Evolutionary conservation across 768 basidiomycete genomes (phyloP).

Genomic region (Russula sp.): DNA sequence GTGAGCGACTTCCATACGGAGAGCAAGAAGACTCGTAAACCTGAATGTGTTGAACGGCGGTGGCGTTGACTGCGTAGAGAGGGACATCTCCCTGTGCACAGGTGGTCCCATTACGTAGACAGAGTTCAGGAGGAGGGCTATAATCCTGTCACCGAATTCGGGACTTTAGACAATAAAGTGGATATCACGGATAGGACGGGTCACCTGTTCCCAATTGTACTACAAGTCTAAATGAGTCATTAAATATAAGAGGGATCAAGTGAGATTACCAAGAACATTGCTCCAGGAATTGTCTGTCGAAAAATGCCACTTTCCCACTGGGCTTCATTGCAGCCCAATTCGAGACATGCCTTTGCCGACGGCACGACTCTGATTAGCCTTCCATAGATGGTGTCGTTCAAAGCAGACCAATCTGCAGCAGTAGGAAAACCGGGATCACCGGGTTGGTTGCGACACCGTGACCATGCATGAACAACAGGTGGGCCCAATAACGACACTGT

Average conservation of each 20-base stretch:
- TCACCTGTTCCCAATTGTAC: constrained; percentile 25
- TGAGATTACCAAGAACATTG: constrained; percentile 16
- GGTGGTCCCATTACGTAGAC: background rate
- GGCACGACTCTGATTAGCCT: constrained; percentile 16
- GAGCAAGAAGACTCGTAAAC: background rate
- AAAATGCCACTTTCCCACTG: constrained; percentile 18
- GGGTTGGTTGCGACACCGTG: constrained; percentile 22
- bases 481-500: background rate
- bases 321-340: constrained; percentile 10
- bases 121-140: constrained; percentile 3
- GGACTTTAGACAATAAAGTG: background rate
- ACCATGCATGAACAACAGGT: background rate
- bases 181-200: background rate
- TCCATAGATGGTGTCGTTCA: constrained; percentile 15
- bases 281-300: constrained; percentile 19
- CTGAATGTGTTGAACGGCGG: constrained; percentile 14
- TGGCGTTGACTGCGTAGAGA: constrained; percentile 22
- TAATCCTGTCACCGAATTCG: background rate
- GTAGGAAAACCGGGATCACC: constrained; percentile 17
- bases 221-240: background rate
- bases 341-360: constrained; percentile 10
- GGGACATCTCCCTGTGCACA: constrained; percentile 22
- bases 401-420: constrained; percentile 13
- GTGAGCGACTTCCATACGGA: background rate
- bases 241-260: background rate